Evolutionary conservation across 139 green algal species (phyloP).

Genomic region (Picocystis salinarum): DNA sequence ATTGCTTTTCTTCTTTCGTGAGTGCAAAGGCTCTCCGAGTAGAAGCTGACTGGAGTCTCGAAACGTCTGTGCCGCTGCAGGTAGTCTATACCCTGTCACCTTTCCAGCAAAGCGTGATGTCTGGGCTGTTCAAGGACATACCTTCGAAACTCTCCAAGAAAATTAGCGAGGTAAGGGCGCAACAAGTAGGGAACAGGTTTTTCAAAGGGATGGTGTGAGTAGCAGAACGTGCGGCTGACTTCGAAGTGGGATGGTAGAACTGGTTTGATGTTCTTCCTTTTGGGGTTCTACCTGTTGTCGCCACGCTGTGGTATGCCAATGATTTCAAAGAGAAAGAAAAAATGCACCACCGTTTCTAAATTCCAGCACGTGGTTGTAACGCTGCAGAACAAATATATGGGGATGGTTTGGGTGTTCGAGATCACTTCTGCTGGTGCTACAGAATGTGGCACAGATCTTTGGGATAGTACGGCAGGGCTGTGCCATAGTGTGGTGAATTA

Average conservation of each 20-base stretch:
- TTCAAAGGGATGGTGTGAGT: not conserved
- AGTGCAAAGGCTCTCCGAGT: too few relatives aligned
- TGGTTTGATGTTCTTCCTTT: constrained; percentile 14
- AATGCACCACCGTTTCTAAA: constrained; percentile 38
- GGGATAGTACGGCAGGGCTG: too few relatives aligned
- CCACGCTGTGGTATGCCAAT: constrained; percentile 13
- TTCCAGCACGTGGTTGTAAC: too few relatives aligned
- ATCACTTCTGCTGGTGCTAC: too few relatives aligned
- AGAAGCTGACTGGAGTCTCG: too few relatives aligned
- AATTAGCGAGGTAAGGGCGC: constrained; percentile 16
- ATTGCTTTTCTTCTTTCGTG: too few relatives aligned
- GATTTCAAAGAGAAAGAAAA: constrained; percentile 60
- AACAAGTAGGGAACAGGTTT: not conserved
- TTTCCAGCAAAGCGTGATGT: constrained; percentile 58
- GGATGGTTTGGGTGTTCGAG: too few relatives aligned
- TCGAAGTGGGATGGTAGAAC: constrained; percentile 4
- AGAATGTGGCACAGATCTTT: too few relatives aligned
- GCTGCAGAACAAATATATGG: too few relatives aligned
- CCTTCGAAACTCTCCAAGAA: constrained; percentile 30
- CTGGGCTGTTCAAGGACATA: constrained; percentile 45
- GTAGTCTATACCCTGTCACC: constrained; percentile 73
- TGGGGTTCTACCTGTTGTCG: constrained; percentile 11
- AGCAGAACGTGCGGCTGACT: not conserved
- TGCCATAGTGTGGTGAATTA: too few relatives aligned
- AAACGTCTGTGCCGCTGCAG: too few relatives aligned